These are phyloP conservation scores for Linum trigynum DNA, from an alignment of 345 rosid genomes.

Conservation along the genomic window DNA sequence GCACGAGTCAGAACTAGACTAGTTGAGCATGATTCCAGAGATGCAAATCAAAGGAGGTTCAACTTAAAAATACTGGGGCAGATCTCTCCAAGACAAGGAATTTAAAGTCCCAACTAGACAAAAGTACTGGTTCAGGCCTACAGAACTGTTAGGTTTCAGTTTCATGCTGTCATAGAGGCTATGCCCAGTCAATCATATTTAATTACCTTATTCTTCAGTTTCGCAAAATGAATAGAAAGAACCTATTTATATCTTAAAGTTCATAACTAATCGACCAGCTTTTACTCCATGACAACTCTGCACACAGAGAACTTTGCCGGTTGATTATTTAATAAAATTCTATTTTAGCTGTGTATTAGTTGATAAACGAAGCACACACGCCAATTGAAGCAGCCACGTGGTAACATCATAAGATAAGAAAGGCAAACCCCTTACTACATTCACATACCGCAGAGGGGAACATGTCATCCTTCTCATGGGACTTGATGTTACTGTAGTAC, in stretches of 20 bases:
- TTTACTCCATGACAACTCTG: too few species aligned
- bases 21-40: not conserved
- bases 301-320: too few species aligned
- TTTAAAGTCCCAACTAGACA: not conserved
- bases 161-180: not conserved
- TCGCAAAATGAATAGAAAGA: not conserved
- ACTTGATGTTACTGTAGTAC: conserved; percentile 35
- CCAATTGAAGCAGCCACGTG: too few species aligned
- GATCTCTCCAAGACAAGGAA: not conserved
- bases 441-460: conserved; percentile 61
- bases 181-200: not conserved
- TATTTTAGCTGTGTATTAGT: too few species aligned
- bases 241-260: not conserved
- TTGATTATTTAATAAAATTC: too few species aligned
- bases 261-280: too few species aligned
- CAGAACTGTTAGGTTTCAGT: not conserved
- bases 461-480: conserved; percentile 57
- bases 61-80: not conserved
- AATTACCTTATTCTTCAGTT: not conserved
- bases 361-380: too few species aligned
- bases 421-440: not conserved
- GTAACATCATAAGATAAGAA: not conserved
- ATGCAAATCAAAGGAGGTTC: not conserved
- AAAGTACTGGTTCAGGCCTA: not conserved
- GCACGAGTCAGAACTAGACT: not conserved